Evolutionary conservation across 768 basidiomycete species (phyloP), one percentile per base, ranked within the genome.

Genomic region (Pleurotus djamor): DNA sequence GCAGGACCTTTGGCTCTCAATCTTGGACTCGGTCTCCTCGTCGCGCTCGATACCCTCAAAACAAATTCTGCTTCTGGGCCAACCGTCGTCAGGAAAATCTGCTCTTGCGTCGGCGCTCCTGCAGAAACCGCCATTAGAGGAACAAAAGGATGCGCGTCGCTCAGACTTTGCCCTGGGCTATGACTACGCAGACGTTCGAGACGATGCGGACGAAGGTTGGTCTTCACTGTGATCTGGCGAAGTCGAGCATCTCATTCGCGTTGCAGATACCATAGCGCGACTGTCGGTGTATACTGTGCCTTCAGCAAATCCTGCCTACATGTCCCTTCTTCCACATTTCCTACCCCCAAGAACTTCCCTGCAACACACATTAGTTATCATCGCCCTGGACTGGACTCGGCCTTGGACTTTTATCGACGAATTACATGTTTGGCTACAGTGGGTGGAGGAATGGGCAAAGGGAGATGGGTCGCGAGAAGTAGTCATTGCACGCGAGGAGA

Each of bases 351-450:
- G 84, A 59, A 75, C 81, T 33, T 76, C 84, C 5, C 72, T 93
- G 10, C 81, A 83, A 2, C 87, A 92, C 62, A 89, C 90, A 0
- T 77, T 92, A 34, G 85, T 94, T 48, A 75, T 97, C 67, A 90
- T 98, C 65, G 85, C 88, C 0, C 76, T 99, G 8, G 96, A 99
- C 71, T 99, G 97, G 96, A 96, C 94, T 64, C 84, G 84, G 64
- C 96, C 96, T 0, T 96, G 93, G 86, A 84, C 87, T 1, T 98
- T 98, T 70, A 76, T 97, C 1, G 84, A 89, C 12, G 90, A 98
- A 66, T 74, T 99, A 8, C 78, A 91, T 61, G 82, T 76, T 48
- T 98, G 96, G 96, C 74, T 98, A 49, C 73, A 70, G 48, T 95
- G 94, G 92, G 79, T 97, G 5, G 92, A 96, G 67, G 72, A 73